phyloP scores from a whole-genome alignment of 1,139 yeast species.

The Geotrichum histeridarum region DNA sequence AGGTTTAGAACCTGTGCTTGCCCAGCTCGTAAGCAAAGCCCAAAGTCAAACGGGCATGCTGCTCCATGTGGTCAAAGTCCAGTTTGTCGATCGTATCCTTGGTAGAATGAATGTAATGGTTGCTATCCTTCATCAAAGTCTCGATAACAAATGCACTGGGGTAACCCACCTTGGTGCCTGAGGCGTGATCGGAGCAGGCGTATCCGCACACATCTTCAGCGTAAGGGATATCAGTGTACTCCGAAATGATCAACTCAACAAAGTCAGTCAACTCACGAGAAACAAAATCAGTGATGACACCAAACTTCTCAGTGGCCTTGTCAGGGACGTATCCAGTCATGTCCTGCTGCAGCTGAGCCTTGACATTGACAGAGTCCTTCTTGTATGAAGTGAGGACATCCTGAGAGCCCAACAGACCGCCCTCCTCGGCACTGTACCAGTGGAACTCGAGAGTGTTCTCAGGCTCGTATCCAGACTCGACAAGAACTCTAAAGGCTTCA shows the following conservation, averaged over 20 bases:
- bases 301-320: constrained; percentile 46
- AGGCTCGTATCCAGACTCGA: constrained; percentile 48
- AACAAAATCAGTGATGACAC: constrained; percentile 61
- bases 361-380: constrained; percentile 42
- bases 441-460: constrained; percentile 83
- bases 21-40: constrained; percentile 69
- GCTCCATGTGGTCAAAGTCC: constrained; percentile 68
- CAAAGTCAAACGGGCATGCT: constrained; percentile 70
- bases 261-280: constrained; percentile 13
- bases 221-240: constrained; percentile 47
- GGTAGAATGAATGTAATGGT: constrained; percentile 68
- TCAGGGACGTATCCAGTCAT: constrained; percentile 87
- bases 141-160: constrained; percentile 84
- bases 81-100: constrained; percentile 78
- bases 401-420: constrained; percentile 81
- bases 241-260: constrained; percentile 13
- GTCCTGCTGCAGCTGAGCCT: constrained; percentile 88
- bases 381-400: constrained; percentile 55
- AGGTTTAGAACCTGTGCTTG: constrained; percentile 29
- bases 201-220: constrained; percentile 81
- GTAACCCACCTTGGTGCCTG: constrained; percentile 76
- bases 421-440: constrained; percentile 94
- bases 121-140: constrained; percentile 57
- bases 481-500: constrained; percentile 63
- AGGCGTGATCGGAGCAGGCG: constrained; percentile 90